Evolutionary conservation across 2,329 filamentous ascomycete species (phyloP).

Genomic region (Trichoderma simmonsii): DNA sequence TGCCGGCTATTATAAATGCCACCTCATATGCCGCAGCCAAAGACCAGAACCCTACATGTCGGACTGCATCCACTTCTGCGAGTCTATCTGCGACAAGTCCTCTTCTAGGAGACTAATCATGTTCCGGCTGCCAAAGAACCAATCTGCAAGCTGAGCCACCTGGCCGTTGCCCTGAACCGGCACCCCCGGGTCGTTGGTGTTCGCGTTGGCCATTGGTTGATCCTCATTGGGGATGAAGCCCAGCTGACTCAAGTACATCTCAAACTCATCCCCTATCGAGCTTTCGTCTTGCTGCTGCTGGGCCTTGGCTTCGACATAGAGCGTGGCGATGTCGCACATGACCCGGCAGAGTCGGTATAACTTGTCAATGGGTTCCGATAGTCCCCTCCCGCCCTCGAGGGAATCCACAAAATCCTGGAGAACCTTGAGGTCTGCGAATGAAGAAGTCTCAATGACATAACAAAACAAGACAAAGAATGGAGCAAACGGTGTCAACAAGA

Average conservation of each 20-base stretch:
- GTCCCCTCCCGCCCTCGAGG: conserved; percentile 47
- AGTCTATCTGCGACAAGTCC: conserved; percentile 48
- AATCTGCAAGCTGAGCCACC: conserved; percentile 55
- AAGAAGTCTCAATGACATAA: conserved; percentile 53
- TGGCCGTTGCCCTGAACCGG: conserved; percentile 29
- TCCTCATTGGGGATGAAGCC: conserved; percentile 53
- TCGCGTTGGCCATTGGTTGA: conserved; percentile 25
- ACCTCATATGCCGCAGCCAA: not conserved
- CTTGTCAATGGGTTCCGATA: conserved; percentile 58
- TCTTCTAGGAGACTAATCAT: conserved; percentile 64
- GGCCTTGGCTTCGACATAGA: conserved; percentile 61
- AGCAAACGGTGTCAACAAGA: conserved; percentile 56
- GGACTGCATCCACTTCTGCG: conserved; percentile 34
- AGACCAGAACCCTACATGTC: not conserved
- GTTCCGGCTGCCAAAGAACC: conserved; percentile 64
- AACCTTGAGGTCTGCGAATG: conserved; percentile 50
- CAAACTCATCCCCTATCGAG: conserved; percentile 58
- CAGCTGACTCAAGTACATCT: conserved; percentile 62
- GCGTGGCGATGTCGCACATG: conserved; percentile 57
- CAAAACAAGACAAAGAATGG: conserved; percentile 60
- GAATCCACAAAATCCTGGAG: conserved; percentile 56
- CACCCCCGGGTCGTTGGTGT: conserved; percentile 23
- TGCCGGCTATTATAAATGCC: not conserved
- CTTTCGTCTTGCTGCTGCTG: conserved; percentile 45
- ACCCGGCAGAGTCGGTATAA: conserved; percentile 61